Evolutionary conservation across 2,329 filamentous ascomycete genomes (phyloP).

Genomic region (Tolypocladium ovalisporum): DNA sequence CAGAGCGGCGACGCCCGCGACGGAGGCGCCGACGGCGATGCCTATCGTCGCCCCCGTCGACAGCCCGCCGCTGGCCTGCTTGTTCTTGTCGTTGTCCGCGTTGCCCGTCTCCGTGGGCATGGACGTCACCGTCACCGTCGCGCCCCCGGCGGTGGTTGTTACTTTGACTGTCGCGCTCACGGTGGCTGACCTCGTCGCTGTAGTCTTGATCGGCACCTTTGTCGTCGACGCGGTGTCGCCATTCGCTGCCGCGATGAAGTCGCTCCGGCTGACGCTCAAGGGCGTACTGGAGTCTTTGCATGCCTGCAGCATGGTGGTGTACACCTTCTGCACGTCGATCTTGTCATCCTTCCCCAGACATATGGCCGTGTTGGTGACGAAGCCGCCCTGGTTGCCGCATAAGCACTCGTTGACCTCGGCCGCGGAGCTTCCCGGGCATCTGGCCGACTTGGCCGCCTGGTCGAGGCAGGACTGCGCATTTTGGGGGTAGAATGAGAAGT

Average conservation of each 20-base stretch:
- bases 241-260: constrained; percentile 23
- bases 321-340: constrained; percentile 29
- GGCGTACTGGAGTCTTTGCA: constrained; percentile 33
- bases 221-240: not conserved
- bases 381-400: constrained; percentile 36
- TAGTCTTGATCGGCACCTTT: not conserved
- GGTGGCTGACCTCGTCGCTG: not conserved
- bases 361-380: constrained; percentile 33
- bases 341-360: constrained; percentile 29
- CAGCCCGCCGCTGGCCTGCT: constrained; percentile 11
- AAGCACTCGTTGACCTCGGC: constrained; percentile 35
- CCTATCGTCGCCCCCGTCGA: constrained; percentile 26
- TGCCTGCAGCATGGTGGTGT: constrained; percentile 29
- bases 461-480: constrained; percentile 29
- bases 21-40: constrained; percentile 25
- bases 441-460: constrained; percentile 24
- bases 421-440: constrained; percentile 29
- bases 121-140: constrained; percentile 1
- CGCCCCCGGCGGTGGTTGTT: constrained; percentile 2
- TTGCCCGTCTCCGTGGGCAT: not conserved
- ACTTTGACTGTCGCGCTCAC: not conserved
- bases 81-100: not conserved
- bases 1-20: constrained; percentile 16
- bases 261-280: constrained; percentile 26
- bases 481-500: constrained; percentile 23